Conservation (phyloP, 805 yeast species). For the Ogataea nonfermentans region DNA sequence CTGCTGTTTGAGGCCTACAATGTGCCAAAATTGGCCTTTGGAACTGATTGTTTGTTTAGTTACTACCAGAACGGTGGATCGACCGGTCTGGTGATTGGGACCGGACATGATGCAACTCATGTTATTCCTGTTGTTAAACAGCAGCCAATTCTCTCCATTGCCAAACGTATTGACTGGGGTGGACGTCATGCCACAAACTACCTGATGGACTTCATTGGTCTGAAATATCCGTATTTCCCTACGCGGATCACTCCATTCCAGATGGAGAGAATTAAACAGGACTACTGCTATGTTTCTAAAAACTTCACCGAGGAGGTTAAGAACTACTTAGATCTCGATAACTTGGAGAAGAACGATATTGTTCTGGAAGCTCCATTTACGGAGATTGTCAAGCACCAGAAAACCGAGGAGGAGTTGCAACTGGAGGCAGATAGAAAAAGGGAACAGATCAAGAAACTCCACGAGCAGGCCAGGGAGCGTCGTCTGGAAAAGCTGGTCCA, state of each 20-base stretch:
- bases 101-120: slow-evolving; percentile 81
- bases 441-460: slow-evolving; percentile 84
- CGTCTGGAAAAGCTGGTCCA: slow-evolving; percentile 76
- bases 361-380: slow-evolving; percentile 81
- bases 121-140: slow-evolving; percentile 80
- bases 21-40: slow-evolving; percentile 72
- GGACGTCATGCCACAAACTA: slow-evolving; percentile 71
- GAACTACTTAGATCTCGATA: slow-evolving; percentile 55
- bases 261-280: slow-evolving; percentile 63
- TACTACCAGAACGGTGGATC: slow-evolving; percentile 59
- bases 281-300: slow-evolving; percentile 73
- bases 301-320: slow-evolving; percentile 66
- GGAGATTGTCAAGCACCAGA: slow-evolving; percentile 63
- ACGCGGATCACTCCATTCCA: slow-evolving; percentile 62
- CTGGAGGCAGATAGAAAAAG: slow-evolving; percentile 73
- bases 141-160: slow-evolving; percentile 57
- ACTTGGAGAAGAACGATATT: slow-evolving; percentile 65
- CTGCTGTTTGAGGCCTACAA: slow-evolving; percentile 80
- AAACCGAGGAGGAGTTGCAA: slow-evolving; percentile 79
- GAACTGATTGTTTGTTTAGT: slow-evolving; percentile 80
- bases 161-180: slow-evolving; percentile 90
- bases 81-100: slow-evolving; percentile 74
- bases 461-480: slow-evolving; percentile 87
- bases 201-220: slow-evolving; percentile 57
- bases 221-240: slow-evolving; percentile 94